Conservation (phyloP, 176 grass and related monocot species). For the Tillandsia fasciculata region DNA sequence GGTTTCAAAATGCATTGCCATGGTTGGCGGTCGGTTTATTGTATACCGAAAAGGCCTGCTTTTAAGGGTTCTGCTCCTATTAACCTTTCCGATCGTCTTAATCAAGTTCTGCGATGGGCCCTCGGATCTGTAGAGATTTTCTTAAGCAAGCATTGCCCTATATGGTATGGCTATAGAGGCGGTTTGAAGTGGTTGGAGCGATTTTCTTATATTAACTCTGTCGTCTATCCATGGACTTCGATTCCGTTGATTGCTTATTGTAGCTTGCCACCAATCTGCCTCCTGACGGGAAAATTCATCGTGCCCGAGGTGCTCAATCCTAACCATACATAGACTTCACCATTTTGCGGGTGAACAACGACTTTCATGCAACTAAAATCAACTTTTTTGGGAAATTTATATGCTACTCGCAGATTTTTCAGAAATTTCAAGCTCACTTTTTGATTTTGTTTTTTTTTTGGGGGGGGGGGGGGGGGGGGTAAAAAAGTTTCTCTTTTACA, state of each 20-base stretch:
- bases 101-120: conserved; percentile 47
- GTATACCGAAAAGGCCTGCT: conserved; percentile 39
- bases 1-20: conserved; percentile 54
- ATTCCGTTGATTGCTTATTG: conserved; percentile 43
- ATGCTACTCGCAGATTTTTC: too few relatives aligned
- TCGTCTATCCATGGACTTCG: conserved; percentile 48
- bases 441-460: too few relatives aligned
- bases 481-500: too few relatives aligned
- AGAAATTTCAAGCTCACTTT: too few relatives aligned
- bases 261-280: conserved; percentile 41
- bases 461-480: too few relatives aligned
- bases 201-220: conserved; percentile 41
- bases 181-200: conserved; percentile 41
- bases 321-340: neutral
- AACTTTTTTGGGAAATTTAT: too few relatives aligned
- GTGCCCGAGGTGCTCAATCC: conserved; percentile 30
- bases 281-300: conserved; percentile 42
- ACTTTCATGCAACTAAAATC: too few relatives aligned
- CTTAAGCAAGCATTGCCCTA: conserved; percentile 51
- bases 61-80: conserved; percentile 48
- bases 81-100: conserved; percentile 43
- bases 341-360: too few relatives aligned
- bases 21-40: conserved; percentile 50
- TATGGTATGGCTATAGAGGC: conserved; percentile 47
- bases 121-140: conserved; percentile 50